Percentiles rank a stretch among this genome's conserved stretches.
These are phyloP conservation scores for Ceratocystis harringtonii DNA, from an alignment of 2,329 filamentous ascomycete genomes.

Conservation along the genomic window DNA sequence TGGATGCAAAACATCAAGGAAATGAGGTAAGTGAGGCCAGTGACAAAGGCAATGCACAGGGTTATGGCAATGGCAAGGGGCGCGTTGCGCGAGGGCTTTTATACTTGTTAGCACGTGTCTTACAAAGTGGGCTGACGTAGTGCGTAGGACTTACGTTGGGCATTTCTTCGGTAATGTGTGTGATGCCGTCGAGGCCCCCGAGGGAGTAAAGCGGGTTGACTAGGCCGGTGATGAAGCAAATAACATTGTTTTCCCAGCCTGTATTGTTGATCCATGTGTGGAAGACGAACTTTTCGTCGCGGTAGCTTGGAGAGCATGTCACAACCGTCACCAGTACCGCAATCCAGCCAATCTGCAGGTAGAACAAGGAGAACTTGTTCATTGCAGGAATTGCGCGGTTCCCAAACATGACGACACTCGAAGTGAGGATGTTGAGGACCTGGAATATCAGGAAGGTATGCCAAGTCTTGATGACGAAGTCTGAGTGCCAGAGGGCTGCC, in stretches of 20 bases:
- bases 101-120: background rate
- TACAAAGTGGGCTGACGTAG: too few relatives aligned
- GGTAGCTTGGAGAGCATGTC: constrained; percentile 32
- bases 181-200: constrained; percentile 33
- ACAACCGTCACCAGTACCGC: constrained; percentile 34
- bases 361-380: constrained; percentile 32
- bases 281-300: constrained; percentile 35
- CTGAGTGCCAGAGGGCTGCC: constrained; percentile 28
- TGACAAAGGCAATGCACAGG: constrained; percentile 35
- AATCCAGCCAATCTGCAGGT: constrained; percentile 33
- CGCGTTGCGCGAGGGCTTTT: constrained; percentile 26
- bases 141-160: constrained; percentile 26
- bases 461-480: constrained; percentile 29
- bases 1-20: constrained; percentile 38
- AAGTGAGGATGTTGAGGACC: constrained; percentile 30
- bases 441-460: constrained; percentile 34
- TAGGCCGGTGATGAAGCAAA: constrained; percentile 36
- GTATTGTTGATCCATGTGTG: constrained; percentile 38
- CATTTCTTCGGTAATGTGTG: constrained; percentile 38
- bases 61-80: constrained; percentile 30
- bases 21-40: constrained; percentile 34
- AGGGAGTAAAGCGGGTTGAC: constrained; percentile 35
- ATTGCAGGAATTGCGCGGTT: constrained; percentile 30
- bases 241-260: constrained; percentile 34
- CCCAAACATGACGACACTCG: constrained; percentile 33